These are phyloP conservation scores for Glycine tomentella DNA, from an alignment of 306 rosid genomes.

Conservation along the genomic window DNA sequence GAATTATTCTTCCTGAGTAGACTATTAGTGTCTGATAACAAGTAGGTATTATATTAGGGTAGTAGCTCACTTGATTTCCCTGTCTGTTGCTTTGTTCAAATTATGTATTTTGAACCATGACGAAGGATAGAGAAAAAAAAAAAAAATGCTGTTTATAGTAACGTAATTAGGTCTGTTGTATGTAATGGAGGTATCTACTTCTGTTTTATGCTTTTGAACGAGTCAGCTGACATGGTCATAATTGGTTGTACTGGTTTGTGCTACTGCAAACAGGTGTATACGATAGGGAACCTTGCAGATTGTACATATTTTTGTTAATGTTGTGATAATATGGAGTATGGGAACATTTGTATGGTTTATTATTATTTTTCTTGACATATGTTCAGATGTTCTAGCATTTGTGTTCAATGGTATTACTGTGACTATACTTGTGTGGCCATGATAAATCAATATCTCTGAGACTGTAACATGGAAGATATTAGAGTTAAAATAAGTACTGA, in stretches of 20 bases:
- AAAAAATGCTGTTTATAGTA: constrained; percentile 67
- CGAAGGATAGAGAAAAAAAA: constrained; percentile 36
- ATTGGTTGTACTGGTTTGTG: constrained; percentile 45
- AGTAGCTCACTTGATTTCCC: constrained; percentile 61
- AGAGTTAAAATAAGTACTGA: not conserved
- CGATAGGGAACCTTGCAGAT: constrained; percentile 40
- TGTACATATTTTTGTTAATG: constrained; percentile 46
- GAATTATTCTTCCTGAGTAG: constrained; percentile 78
- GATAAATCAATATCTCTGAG: too few species aligned
- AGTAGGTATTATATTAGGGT: constrained; percentile 71
- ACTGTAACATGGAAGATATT: not conserved
- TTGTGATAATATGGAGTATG: constrained; percentile 41
- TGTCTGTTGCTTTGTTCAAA: constrained; percentile 60
- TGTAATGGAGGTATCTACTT: constrained; percentile 51
- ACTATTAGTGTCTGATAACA: constrained; percentile 65
- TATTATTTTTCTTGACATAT: not conserved
- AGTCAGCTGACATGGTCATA: constrained; percentile 47
- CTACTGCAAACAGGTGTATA: constrained; percentile 45
- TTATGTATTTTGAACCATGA: constrained; percentile 67
- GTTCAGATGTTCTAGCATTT: not conserved
- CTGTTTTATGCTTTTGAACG: constrained; percentile 47
- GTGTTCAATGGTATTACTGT: not conserved
- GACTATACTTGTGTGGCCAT: constrained; percentile 4
- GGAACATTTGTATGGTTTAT: constrained; percentile 36
- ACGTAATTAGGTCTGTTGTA: constrained; percentile 49